phyloP scores from a whole-genome alignment of 2,329 filamentous ascomycete genomes.

The Lojkania enalia region DNA sequence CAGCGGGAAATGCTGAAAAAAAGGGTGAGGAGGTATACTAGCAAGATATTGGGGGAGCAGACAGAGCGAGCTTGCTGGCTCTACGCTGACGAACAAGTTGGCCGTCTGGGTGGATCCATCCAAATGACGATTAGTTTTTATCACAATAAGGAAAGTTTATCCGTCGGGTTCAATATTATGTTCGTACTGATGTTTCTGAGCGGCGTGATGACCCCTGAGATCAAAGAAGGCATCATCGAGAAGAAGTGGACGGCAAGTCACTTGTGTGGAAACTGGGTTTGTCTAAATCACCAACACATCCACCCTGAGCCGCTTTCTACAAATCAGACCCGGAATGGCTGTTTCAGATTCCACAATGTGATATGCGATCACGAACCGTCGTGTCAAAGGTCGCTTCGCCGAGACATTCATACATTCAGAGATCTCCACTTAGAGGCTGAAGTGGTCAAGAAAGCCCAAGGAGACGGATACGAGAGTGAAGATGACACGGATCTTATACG shows the following conservation, averaged over 20 bases:
- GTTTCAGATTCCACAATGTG: too few species aligned
- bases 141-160: not conserved
- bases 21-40: not conserved
- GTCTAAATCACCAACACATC: conserved; percentile 16
- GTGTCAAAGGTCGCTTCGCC: too few species aligned
- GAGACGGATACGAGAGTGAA: too few species aligned
- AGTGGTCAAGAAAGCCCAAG: too few species aligned
- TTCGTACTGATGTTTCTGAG: conserved; percentile 14
- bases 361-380: too few species aligned
- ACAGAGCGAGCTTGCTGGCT: conserved; percentile 10
- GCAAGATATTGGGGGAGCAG: not conserved
- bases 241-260: conserved; percentile 17
- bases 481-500: too few species aligned
- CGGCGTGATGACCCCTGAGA: conserved; percentile 5
- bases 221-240: conserved; percentile 16
- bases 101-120: not conserved
- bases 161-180: conserved; percentile 8
- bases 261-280: conserved; percentile 23
- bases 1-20: not conserved
- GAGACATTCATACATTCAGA: too few species aligned
- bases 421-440: too few species aligned
- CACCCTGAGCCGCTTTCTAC: conserved; percentile 1
- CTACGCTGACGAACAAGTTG: conserved; percentile 1
- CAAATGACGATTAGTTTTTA: conserved; percentile 3
- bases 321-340: conserved; percentile 13